These are phyloP conservation scores for Candida endomychidarum DNA, from an alignment of 805 yeast genomes.

Conservation along the genomic window DNA sequence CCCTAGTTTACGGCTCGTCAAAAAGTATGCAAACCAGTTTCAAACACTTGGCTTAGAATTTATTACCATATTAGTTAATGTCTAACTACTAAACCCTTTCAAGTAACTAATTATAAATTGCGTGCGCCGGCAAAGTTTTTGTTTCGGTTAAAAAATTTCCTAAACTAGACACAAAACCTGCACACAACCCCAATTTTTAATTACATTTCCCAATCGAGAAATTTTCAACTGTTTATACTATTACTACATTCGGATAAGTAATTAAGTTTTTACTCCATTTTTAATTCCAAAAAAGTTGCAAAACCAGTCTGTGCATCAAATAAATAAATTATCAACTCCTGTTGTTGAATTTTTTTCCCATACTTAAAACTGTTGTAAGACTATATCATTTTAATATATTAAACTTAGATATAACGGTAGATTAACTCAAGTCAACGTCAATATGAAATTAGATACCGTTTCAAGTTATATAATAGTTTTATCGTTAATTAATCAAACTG, in stretches of 20 bases:
- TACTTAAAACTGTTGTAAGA: constrained; percentile 1
- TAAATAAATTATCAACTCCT: constrained; percentile 7
- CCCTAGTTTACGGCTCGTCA: too few relatives aligned
- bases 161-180: background rate
- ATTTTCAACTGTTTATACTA: constrained; percentile 3
- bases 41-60: too few relatives aligned
- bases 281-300: constrained; percentile 4
- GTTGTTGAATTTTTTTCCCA: constrained; percentile 1
- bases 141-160: constrained; percentile 3
- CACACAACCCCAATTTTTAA: background rate
- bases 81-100: background rate
- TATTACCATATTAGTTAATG: background rate
- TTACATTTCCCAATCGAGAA: constrained; percentile 4
- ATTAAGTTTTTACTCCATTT: constrained; percentile 6
- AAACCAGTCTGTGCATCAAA: background rate
- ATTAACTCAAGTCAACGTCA: constrained; percentile 13
- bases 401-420: constrained; percentile 12
- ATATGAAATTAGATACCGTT: constrained; percentile 26
- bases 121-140: background rate
- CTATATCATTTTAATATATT: background rate
- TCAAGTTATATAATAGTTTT: constrained; percentile 24
- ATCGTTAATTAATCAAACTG: constrained; percentile 22
- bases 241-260: constrained; percentile 5
- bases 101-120: background rate
- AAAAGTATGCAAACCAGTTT: too few relatives aligned